Base-by-base conservation (phyloP, 2,329 filamentous ascomycete species). In the Coccinonectria pachysandricola region DNA sequence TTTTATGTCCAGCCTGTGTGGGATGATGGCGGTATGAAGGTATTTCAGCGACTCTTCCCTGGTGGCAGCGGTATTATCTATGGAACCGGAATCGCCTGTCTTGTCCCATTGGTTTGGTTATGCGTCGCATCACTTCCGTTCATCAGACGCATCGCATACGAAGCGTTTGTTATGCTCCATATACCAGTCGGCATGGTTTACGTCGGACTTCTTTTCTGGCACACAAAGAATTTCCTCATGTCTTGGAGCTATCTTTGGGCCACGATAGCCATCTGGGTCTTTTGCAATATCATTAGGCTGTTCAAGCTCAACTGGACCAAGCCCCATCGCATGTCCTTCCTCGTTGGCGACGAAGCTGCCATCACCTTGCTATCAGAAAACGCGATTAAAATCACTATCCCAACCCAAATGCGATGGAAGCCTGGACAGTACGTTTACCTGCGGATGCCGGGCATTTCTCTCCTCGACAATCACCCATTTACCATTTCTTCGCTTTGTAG, bases 401-500 rank as follows among this genome's bases (percentile, higher is more conserved):
- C 88, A 1, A 95, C 88, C 0, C 84, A 88, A 53, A 82, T 92
- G 69, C 78, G 74, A 36, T 96, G 88, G 88, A 79, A 75, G 48
- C 86, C 88, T 1, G 91, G 88, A 5, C 91, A 96, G 54, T 95
- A 92, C 43, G 81, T 95, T 11, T 96, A 95, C 50, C 66, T 96
- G 12, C 76, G 88, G 27, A 93, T 96, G 79, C 88, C 88, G 0
- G 84, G 84, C 2, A 86, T 96, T 41, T 87, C 86, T 0, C 54
- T 92, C 2, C 76, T 95, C 32, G 84, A 94, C 40, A 95, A 93
- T 42, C 91, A 96, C 44, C 88, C 88, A 0, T 96, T 96, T 50
- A 96, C 91, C 0, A 87, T 96, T 28, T 77, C 88, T 3, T 95
- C 86, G 1, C 67, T 94, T 6, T 95, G 86, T 56, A 92, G 83